Evolutionary conservation across 1,284 basidiomycete species (phyloP), one percentile per base, ranked within the genome.

Genomic region (Moesziomyces antarcticus): DNA sequence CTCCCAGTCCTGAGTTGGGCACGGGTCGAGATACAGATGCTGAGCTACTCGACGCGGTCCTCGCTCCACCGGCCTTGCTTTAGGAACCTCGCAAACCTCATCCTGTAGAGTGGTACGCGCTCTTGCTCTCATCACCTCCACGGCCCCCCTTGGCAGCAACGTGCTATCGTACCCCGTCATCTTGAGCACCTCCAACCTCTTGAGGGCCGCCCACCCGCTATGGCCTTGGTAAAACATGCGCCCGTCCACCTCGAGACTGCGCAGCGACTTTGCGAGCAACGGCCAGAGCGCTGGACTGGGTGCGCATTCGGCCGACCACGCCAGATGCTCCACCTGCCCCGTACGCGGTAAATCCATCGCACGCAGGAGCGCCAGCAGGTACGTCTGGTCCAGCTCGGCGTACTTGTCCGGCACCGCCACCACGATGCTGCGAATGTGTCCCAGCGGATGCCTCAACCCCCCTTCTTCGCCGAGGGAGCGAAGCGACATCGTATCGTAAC

Each of bases 121-220:
- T 13, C 30, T 33, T 33, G 30, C 30, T 3, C 10, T 46, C 10
- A 68, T 50, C 7, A 68, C 41, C 3, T 35, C 54, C 20, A 56
- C 50, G 11, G 53, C 65, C 0, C 65, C 65, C 13, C 25, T 37
- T 3, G 72, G 66, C 27, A 74, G 44, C 35, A 74, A 25, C 20
- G 62, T 62, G 42, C 66, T 61, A 27, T 74, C 72, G 47, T 66
- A 74, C 37, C 58, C 62, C 0, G 54, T 54, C 58, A 74, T 55
- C 35, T 13, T 62, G 13, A 74, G 51, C 16, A 52, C 56, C 53
- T 68, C 58, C 37, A 74, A 33, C 48, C 48, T 1, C 25, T 5
- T 5, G 3, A 70, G 41, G 10, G 42, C 48, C 10, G 20, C 46
- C 50, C 54, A 50, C 3, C 45, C 54, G 43, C 27, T 25, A 35